phyloP scores from a whole-genome alignment of 805 yeast species.

The Lachancea kluyveri region DNA sequence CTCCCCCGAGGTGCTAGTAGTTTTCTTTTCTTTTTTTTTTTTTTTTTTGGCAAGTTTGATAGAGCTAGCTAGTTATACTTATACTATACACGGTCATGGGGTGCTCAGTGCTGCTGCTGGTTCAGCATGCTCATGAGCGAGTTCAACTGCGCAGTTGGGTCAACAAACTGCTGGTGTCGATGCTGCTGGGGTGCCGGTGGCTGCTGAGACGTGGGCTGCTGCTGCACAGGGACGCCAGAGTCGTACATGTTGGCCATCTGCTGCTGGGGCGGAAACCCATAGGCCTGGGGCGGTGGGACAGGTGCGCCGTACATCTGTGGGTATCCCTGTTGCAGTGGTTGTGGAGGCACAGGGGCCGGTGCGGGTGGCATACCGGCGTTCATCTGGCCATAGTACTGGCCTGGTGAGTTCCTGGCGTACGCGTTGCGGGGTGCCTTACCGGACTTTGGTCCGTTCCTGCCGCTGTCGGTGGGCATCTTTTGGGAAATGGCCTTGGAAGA shows the following conservation, averaged over 20 bases:
- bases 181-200: conserved; percentile 19
- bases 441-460: conserved; percentile 80
- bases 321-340: conserved; percentile 7
- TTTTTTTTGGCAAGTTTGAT: no score
- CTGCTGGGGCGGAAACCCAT: conserved; percentile 17
- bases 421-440: conserved; percentile 34
- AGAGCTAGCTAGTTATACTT: no score
- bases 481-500: conserved; percentile 87
- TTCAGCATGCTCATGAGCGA: conserved; percentile 38
- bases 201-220: conserved; percentile 15
- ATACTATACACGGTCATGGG: no score
- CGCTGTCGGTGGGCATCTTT: conserved; percentile 87
- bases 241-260: conserved; percentile 11
- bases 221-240: conserved; percentile 11
- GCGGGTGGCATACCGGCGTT: conserved; percentile 15
- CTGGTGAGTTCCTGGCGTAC: conserved; percentile 24
- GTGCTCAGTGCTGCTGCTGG: conserved; percentile 30
- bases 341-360: conserved; percentile 29
- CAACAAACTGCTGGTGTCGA: conserved; percentile 19
- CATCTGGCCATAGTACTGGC: conserved; percentile 12
- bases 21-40: no score
- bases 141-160: conserved; percentile 36
- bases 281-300: conserved; percentile 7
- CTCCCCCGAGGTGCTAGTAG: no score
- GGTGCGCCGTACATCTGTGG: conserved; percentile 3